A percentile compares a stretch with the other conserved stretches of the same genome.
These are phyloP conservation scores for Spongispora temasekensis DNA, from an alignment of 1,284 basidiomycete species.

Conservation along the genomic window DNA sequence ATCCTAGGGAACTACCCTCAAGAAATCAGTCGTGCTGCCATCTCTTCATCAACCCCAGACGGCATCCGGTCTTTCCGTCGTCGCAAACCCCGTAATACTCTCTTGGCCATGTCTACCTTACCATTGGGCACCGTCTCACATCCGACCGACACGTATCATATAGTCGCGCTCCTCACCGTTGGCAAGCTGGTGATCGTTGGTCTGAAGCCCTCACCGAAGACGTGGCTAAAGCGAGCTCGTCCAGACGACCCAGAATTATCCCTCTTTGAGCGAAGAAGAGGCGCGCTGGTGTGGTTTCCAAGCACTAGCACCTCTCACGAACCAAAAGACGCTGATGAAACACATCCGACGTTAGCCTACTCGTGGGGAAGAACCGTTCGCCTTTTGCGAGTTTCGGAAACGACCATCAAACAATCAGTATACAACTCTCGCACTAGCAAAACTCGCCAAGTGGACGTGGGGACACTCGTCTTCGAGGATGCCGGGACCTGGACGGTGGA, in stretches of 20 bases:
- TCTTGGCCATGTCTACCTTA: conserved; percentile 80
- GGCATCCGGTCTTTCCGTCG: conserved; percentile 29
- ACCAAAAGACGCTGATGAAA: conserved; percentile 34
- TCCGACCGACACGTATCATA: conserved; percentile 79
- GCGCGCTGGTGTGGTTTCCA: conserved; percentile 79
- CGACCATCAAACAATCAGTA: conserved; percentile 51
- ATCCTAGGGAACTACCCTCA: conserved; percentile 91
- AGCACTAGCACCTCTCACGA: conserved; percentile 40
- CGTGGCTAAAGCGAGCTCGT: conserved; percentile 87
- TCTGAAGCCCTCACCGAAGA: conserved; percentile 88
- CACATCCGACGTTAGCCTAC: conserved; percentile 72
- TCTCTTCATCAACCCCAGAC: conserved; percentile 17
- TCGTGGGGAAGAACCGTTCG: conserved; percentile 76
- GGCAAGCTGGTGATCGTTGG: conserved; percentile 93
- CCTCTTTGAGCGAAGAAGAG: conserved; percentile 51
- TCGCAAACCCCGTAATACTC: conserved; percentile 56
- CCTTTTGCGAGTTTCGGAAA: conserved; percentile 68
- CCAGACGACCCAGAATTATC: conserved; percentile 46
- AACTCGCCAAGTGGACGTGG: conserved; percentile 56
- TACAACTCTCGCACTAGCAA: conserved; percentile 63
- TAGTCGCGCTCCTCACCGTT: conserved; percentile 88
- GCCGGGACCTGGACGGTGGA: conserved; percentile 55
- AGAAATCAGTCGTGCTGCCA: conserved; percentile 31
- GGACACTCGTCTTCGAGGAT: conserved; percentile 61
- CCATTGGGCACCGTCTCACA: conserved; percentile 81